A percentile compares a stretch with the other conserved stretches of the same genome.
Conservation (phyloP, 805 yeast genomes). For the Saccharomycopsis sp. region DNA sequence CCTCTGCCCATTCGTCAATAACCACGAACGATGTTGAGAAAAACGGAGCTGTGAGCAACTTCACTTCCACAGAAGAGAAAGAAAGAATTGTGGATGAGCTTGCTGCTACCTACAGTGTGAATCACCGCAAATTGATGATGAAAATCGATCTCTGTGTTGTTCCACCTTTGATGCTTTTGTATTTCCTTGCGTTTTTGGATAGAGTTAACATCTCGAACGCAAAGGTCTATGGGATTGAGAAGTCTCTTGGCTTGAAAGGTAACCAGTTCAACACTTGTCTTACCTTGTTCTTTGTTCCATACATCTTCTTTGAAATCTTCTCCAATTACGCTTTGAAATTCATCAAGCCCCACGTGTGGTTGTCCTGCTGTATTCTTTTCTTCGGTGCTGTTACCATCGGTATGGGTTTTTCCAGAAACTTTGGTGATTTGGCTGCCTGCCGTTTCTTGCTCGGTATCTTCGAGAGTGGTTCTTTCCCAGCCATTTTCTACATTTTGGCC, state of each 20-base stretch:
- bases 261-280: slow-evolving; percentile 58
- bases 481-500: slow-evolving; percentile 62
- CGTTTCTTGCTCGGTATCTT: slow-evolving; percentile 61
- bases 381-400: slow-evolving; percentile 62
- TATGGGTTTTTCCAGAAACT: slow-evolving; percentile 56
- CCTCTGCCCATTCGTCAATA: background rate
- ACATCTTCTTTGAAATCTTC: slow-evolving; percentile 55
- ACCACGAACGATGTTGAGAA: background rate
- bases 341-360: slow-evolving; percentile 59
- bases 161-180: slow-evolving; percentile 59
- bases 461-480: slow-evolving; percentile 71
- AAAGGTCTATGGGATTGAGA: slow-evolving; percentile 58
- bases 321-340: slow-evolving; percentile 56
- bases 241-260: slow-evolving; percentile 47
- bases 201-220: slow-evolving; percentile 82
- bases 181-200: slow-evolving; percentile 72
- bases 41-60: background rate
- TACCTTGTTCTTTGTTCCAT: slow-evolving; percentile 68
- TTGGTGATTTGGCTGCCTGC: slow-evolving; percentile 52
- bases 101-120: slow-evolving; percentile 36
- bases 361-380: slow-evolving; percentile 48
- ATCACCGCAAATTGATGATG: slow-evolving; percentile 49
- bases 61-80: background rate
- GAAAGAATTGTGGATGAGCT: slow-evolving; percentile 9
- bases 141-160: slow-evolving; percentile 62